Base-by-base conservation (phyloP, 805 yeast species). In the Teunomyces cretensis region DNA sequence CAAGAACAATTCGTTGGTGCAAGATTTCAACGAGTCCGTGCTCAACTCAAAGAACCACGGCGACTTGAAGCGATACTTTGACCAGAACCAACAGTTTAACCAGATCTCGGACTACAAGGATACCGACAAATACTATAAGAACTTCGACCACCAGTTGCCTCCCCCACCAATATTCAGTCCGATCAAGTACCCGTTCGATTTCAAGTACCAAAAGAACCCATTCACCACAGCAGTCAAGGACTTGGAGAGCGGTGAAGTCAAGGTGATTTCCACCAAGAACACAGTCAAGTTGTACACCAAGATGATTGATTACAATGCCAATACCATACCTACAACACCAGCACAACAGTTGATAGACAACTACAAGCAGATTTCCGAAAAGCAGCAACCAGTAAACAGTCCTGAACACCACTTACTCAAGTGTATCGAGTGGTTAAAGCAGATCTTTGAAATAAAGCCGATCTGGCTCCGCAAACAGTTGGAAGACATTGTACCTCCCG, bases 131-230 rank as follows among this genome's bases (percentile, higher is more conserved):
- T 67, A 61, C 47, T 48, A 41, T 24, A 55, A 50, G 11, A 68
- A 70, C 46, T 64, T 57, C 32, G 73, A 78, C 44, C 75, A 79
- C 45, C 83, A 85, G 48, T 57, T 91, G 12, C 85, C 95, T 1
- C 96, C 98, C 0, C 95, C 97, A 4, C 90, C 97, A 2, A 67
- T 87, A 42, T 86, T 89, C 51, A 83, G 96, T 1, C 80, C 85
- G 35, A 80, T 84, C 11, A 77, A 83, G 30, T 79, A 86, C 43
- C 96, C 97, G 2, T 85, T 80, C 55, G 79, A 81, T 52, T 92
- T 89, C 64, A 79, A 79, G 46, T 94, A 84, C 62, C 83, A 81
- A 45, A 86, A 86, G 50, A 91, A 88, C 54, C 83, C 91, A 2
- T 60, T 69, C 46, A 72, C 72, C 30, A 62, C 66, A 64, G 80